Conservation (phyloP, 176 grass and related monocot species). For the Cenchrus purpureus region DNA sequence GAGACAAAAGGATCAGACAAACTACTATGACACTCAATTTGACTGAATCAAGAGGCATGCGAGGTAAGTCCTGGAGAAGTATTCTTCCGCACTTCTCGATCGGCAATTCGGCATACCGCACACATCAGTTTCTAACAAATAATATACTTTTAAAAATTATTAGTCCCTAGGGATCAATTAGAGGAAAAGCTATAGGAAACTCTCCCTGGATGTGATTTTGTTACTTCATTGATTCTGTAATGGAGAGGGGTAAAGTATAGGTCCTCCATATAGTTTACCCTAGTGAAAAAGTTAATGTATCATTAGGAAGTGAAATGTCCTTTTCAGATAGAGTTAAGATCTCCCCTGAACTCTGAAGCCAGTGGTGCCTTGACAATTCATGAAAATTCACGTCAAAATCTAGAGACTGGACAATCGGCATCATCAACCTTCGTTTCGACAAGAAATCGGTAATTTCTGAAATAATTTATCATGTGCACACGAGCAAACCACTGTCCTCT, state of each 20-base stretch:
- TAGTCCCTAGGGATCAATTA: not conserved
- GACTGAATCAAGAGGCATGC: conserved; percentile 34
- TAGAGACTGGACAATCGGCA: not conserved
- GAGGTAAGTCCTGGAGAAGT: not conserved
- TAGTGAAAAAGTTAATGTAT: not conserved
- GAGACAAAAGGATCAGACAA: conserved; percentile 36
- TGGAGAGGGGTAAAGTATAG: not conserved
- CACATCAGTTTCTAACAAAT: not conserved
- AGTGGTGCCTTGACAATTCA: not conserved
- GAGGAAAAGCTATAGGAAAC: not conserved
- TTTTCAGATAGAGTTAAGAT: not conserved
- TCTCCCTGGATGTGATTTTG: not conserved
- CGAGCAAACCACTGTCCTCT: conserved; percentile 1
- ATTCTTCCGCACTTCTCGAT: not conserved
- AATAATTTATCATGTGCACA: not conserved
- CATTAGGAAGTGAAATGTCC: not conserved
- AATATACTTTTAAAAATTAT: too few species aligned
- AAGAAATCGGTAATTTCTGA: not conserved
- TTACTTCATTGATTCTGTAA: not conserved
- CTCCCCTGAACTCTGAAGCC: not conserved
- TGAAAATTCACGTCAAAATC: not conserved
- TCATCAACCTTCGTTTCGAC: not conserved
- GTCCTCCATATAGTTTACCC: not conserved
- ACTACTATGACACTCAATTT: not conserved
- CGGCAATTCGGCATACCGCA: too few species aligned